A percentile compares a stretch with the other conserved stretches of the same genome.
These are phyloP conservation scores for Hypsizygus marmoreus DNA, from an alignment of 768 basidiomycete species.

Conservation along the genomic window DNA sequence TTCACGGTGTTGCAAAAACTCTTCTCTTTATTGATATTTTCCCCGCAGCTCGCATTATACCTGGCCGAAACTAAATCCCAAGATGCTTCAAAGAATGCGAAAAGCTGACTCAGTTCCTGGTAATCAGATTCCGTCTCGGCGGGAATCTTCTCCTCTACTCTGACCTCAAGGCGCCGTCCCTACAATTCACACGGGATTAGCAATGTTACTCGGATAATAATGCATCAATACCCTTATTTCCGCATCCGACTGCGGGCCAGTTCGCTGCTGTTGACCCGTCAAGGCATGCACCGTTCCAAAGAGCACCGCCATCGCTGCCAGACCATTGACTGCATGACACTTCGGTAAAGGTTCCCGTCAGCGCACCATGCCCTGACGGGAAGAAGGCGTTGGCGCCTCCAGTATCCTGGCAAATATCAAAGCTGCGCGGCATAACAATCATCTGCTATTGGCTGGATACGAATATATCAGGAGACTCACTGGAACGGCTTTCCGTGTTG, in stretches of 20 bases:
- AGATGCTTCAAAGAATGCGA: conserved; percentile 29
- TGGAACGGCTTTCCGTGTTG: conserved; percentile 48
- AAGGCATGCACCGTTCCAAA: conserved; percentile 55
- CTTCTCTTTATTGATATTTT: conserved; percentile 1
- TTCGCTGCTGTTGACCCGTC: conserved; percentile 45
- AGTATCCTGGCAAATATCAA: conserved; percentile 63
- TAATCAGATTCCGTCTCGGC: background rate
- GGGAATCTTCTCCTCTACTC: background rate
- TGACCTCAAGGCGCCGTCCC: conserved; percentile 20
- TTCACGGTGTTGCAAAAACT: conserved; percentile 1
- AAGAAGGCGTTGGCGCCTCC: conserved; percentile 56
- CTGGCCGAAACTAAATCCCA: conserved; percentile 42
- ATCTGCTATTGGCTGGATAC: background rate
- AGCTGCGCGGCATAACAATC: conserved; percentile 33
- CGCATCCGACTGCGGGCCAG: conserved; percentile 56
- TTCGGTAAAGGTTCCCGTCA: conserved; percentile 54
- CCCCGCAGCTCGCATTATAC: conserved; percentile 14
- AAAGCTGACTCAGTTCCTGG: conserved; percentile 1
- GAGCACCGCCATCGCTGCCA: conserved; percentile 48
- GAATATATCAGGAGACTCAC: conserved; percentile 37
- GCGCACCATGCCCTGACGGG: conserved; percentile 55
- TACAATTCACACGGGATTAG: conserved; percentile 1
- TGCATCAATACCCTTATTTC: conserved; percentile 47
- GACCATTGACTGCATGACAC: conserved; percentile 60
- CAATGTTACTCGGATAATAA: background rate